A percentile compares a stretch with the other conserved stretches of the same genome.
phyloP scores from a whole-genome alignment of 179 eudicot species.

The Spergularia azorica region DNA sequence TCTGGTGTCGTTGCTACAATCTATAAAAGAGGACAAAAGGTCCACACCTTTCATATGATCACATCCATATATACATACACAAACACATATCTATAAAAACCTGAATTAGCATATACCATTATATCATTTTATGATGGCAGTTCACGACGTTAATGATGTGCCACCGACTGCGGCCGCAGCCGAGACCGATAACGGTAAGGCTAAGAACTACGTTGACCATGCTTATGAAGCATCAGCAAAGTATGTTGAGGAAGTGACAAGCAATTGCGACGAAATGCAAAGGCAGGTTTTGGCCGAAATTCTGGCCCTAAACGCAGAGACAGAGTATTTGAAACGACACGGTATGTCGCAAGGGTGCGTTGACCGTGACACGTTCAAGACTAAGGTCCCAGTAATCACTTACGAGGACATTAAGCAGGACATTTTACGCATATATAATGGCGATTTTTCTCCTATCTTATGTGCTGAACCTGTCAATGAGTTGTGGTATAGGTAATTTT shows the following conservation, averaged over 20 bases:
- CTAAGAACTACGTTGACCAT: not conserved
- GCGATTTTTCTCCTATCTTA: slow-evolving; percentile 70
- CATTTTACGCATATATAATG: slow-evolving; percentile 64
- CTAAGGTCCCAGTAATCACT: slow-evolving; percentile 50
- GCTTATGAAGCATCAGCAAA: slow-evolving; percentile 12
- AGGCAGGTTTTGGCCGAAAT: slow-evolving; percentile 54
- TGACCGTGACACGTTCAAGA: slow-evolving; percentile 51
- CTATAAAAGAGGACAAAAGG: no score
- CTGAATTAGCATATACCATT: no score
- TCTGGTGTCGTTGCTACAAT: no score
- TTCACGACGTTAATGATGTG: not conserved
- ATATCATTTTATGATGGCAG: not conserved
- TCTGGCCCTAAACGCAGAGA: slow-evolving; percentile 45
- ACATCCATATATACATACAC: no score
- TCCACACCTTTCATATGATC: no score
- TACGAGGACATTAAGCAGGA: slow-evolving; percentile 66
- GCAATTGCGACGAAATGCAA: slow-evolving; percentile 47
- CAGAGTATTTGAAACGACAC: slow-evolving; percentile 58
- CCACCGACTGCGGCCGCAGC: not conserved
- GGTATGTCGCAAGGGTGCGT: slow-evolving; percentile 35
- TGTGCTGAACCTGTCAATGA: slow-evolving; percentile 61
- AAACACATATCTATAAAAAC: no score
- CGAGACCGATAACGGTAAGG: not conserved
- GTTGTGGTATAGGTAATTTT: slow-evolving; percentile 61
- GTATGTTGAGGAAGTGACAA: slow-evolving; percentile 61